phyloP scores from a whole-genome alignment of 805 yeast species.

The Pichia heedii region DNA sequence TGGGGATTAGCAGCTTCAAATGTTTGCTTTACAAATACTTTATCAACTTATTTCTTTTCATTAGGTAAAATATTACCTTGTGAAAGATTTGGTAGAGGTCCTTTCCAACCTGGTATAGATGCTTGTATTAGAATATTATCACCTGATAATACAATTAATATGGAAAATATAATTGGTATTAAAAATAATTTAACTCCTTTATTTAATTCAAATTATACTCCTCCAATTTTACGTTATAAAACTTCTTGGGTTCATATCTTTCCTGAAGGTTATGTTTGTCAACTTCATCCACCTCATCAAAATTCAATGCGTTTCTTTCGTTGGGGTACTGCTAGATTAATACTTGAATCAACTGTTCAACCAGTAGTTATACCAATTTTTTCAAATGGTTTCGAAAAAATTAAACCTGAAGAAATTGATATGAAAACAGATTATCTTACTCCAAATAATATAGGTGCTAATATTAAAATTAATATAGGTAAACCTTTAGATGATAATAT shows the following conservation, averaged over 20 bases:
- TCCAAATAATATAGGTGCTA: conserved; percentile 59
- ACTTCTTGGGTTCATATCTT: conserved; percentile 91
- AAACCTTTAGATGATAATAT: conserved; percentile 51
- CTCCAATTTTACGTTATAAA: conserved; percentile 52
- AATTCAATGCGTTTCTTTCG: conserved; percentile 91
- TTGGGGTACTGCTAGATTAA: conserved; percentile 87
- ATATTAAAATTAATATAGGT: conserved; percentile 64
- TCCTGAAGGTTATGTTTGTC: conserved; percentile 93
- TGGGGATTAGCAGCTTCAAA: conserved; percentile 96
- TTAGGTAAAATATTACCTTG: conserved; percentile 86
- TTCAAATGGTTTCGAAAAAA: conserved; percentile 75
- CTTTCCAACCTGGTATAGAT: conserved; percentile 84
- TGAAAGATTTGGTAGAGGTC: conserved; percentile 84
- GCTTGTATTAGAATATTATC: conserved; percentile 74
- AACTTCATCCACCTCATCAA: conserved; percentile 64
- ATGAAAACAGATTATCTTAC: conserved; percentile 33
- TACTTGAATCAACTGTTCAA: conserved; percentile 72
- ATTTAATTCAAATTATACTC: conserved; percentile 29
- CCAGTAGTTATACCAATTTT: conserved; percentile 87
- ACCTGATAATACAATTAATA: conserved; percentile 61
- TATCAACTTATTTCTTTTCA: conserved; percentile 57
- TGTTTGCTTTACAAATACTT: conserved; percentile 61
- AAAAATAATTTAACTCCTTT: conserved; percentile 2
- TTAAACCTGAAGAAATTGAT: conserved; percentile 69
- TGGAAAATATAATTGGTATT: conserved; percentile 25